phyloP scores from a whole-genome alignment of 352 stramenopile species.

The Phytophthora litchii region DNA sequence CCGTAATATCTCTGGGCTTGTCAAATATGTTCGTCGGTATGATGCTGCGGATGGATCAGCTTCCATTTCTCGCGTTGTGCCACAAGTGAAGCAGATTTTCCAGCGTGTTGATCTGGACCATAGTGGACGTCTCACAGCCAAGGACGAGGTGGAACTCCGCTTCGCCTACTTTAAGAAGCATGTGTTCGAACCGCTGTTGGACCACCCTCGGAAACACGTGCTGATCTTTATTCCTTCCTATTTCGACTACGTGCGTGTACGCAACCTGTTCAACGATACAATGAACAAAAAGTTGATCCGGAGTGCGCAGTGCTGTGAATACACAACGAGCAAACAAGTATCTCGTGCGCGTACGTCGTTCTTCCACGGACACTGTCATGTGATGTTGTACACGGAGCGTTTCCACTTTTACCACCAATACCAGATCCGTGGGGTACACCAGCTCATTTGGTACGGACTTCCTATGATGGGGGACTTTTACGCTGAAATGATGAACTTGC shows the following conservation, averaged over 20 bases:
- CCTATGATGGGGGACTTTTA: slow-evolving; percentile 77
- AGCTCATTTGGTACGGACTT: slow-evolving; percentile 81
- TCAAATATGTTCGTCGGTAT: slow-evolving; percentile 67
- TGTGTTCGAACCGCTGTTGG: slow-evolving; percentile 75
- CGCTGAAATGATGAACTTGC: slow-evolving; percentile 81
- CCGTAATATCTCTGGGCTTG: slow-evolving; percentile 53
- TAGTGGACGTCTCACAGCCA: slow-evolving; percentile 29
- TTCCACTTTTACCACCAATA: slow-evolving; percentile 91
- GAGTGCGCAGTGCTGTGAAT: slow-evolving; percentile 77
- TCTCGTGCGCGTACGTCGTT: slow-evolving; percentile 75
- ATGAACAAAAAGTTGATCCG: slow-evolving; percentile 80
- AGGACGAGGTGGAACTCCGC: slow-evolving; percentile 62
- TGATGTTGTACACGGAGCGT: slow-evolving; percentile 83
- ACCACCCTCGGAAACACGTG: slow-evolving; percentile 70
- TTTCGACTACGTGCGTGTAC: slow-evolving; percentile 88
- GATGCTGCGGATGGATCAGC: slow-evolving; percentile 53
- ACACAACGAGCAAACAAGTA: slow-evolving; percentile 69
- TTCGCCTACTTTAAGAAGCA: slow-evolving; percentile 84
- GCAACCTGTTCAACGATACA: slow-evolving; percentile 78
- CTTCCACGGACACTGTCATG: slow-evolving; percentile 78
- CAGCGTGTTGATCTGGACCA: slow-evolving; percentile 66
- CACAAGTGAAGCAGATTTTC: slow-evolving; percentile 82
- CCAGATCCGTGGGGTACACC: slow-evolving; percentile 74
- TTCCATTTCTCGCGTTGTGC: slow-evolving; percentile 68
- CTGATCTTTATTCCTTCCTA: slow-evolving; percentile 86